Evolutionary conservation across 108 stramenopile genomes (phyloP), one percentile per base, ranked within the genome.

Genomic region (Fragilariopsis cylindrus): DNA sequence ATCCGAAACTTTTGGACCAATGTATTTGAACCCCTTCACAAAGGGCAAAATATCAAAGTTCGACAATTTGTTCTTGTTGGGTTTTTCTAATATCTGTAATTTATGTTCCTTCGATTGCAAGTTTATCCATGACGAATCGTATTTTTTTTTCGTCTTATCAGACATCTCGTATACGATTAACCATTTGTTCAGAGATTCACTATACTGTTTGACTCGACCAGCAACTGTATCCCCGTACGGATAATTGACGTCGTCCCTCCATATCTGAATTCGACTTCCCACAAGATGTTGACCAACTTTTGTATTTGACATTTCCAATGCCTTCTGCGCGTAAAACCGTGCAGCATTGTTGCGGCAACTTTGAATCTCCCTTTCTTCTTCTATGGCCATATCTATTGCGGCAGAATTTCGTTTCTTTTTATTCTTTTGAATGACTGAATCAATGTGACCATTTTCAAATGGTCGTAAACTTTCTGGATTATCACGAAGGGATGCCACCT

Each of bases 361-460:
- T 40, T 70, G 83, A 48, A 84, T 82, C 2, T 40, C 46, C 42
- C 19, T 12, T 65, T 82, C 81, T 76, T 90, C 89, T 48, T 79
- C 74, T 40, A 67, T 63, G 1, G 87, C 84, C 69, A 81, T 18
- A 13, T 62, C 75, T 43, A 78, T 42, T 3, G 82, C 88, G 9
- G 80, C 77, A 5, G 80, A 65, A 70, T 87, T 87, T 57, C 86
- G 79, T 64, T 87, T 90, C 65, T 90, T 90, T 65, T 90, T 90
- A 64, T 85, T 80, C 72, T 90, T 90, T 56, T 63, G 46, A 69
- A 90, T 85, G 69, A 85, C 68, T 5, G 78, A 53, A 74, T 90
- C 89, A 30, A 87, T 53, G 41, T 77, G 65, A 3, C 83, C 84
- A 7, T 73, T 69, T 12, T 76, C 60, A 69, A 90, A 90, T 5